A percentile compares a stretch with the other conserved stretches of the same genome.
These are phyloP conservation scores for Spatholobus suberectus DNA, from an alignment of 306 rosid species.

Conservation along the genomic window DNA sequence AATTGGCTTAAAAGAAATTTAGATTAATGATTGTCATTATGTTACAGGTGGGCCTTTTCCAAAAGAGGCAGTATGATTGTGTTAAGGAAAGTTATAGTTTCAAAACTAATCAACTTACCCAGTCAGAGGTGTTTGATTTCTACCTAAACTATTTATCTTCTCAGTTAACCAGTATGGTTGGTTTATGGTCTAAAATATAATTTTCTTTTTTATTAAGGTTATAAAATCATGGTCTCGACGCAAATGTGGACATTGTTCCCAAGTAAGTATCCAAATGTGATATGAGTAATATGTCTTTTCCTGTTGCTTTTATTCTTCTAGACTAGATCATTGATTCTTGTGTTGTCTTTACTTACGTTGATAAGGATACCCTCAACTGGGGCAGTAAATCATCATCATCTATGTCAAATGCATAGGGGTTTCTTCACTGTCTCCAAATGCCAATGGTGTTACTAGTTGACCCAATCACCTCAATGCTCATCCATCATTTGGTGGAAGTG, in stretches of 20 bases:
- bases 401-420: conserved; percentile 84
- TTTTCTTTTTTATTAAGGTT: conserved; percentile 63
- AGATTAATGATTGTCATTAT: conserved; percentile 23
- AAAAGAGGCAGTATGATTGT: conserved; percentile 88
- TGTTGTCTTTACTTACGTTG: neutral
- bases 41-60: conserved; percentile 70
- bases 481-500: conserved; percentile 90
- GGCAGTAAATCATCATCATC: conserved; percentile 82
- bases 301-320: conserved; percentile 9
- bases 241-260: conserved; percentile 92
- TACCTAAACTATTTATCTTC: conserved; percentile 4
- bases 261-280: conserved; percentile 77
- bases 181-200: conserved; percentile 41
- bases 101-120: conserved; percentile 89
- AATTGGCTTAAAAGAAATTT: conserved; percentile 9
- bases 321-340: conserved; percentile 25
- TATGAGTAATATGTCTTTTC: conserved; percentile 3
- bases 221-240: conserved; percentile 89
- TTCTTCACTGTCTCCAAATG: conserved; percentile 74
- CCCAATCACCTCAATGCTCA: conserved; percentile 79
- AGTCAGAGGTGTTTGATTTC: conserved; percentile 75
- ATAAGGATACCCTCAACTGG: conserved; percentile 91
- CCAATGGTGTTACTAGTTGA: conserved; percentile 73
- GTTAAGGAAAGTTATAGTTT: conserved; percentile 85
- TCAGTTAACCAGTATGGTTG: conserved; percentile 13